Conservation (phyloP, 352 stramenopile species). For the Phytophthora foliorum region DNA sequence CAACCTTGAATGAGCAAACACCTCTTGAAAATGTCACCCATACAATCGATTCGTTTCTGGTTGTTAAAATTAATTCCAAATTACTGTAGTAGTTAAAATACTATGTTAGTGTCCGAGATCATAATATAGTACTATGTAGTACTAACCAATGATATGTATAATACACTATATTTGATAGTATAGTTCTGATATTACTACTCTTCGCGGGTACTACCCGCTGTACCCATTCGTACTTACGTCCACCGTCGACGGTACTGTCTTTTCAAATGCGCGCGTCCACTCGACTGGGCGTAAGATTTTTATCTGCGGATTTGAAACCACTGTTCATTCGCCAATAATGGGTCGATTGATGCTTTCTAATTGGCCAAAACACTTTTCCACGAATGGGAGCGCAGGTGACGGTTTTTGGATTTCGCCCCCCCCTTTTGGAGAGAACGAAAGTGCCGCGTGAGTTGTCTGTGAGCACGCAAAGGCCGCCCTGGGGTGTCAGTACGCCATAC, state of each 20-base stretch:
- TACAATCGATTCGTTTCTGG: no score
- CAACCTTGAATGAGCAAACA: no score
- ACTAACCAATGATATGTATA: no score
- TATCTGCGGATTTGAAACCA: constrained; percentile 6
- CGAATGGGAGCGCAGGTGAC: constrained; percentile 12
- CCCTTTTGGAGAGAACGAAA: constrained; percentile 51
- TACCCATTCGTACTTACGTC: constrained; percentile 25
- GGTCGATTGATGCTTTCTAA: not conserved
- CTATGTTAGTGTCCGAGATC: no score
- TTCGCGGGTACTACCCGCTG: no score
- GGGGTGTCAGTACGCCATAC: constrained; percentile 37
- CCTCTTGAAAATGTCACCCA: no score
- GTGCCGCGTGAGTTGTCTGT: constrained; percentile 43
- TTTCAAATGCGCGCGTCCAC: constrained; percentile 22
- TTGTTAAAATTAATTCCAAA: no score
- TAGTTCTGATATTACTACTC: no score
- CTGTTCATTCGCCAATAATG: constrained; percentile 15
- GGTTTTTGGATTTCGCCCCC: not conserved
- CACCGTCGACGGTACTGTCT: not conserved
- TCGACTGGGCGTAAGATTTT: no score
- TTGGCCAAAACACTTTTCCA: constrained; percentile 19
- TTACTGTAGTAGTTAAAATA: no score
- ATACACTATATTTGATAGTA: no score
- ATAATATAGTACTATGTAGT: no score
- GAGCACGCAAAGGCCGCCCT: constrained; percentile 37